These are phyloP conservation scores for Neonothopanus nambi DNA, from an alignment of 1,284 basidiomycete genomes.

Conservation along the genomic window DNA sequence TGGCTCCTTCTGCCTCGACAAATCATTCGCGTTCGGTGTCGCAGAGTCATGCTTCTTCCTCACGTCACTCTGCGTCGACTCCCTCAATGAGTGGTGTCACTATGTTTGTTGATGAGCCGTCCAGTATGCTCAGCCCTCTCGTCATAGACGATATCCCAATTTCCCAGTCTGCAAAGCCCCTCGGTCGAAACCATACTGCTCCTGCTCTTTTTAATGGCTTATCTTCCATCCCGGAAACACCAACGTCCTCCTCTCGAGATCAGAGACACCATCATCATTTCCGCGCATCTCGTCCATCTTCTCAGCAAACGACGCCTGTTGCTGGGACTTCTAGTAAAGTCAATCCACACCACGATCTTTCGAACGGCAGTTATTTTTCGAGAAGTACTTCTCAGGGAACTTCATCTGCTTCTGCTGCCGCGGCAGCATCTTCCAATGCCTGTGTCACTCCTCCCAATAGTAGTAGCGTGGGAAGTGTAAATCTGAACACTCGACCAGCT, in stretches of 20 bases:
- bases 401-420: conserved; percentile 6
- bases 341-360: too few species aligned
- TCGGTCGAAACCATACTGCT: conserved; percentile 31
- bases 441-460: conserved; percentile 1
- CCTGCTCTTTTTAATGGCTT: conserved; percentile 33
- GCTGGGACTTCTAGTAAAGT: too few species aligned
- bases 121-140: conserved; percentile 54
- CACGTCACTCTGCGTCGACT: conserved; percentile 13
- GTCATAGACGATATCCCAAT: conserved; percentile 37
- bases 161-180: conserved; percentile 28
- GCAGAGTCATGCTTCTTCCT: conserved; percentile 14
- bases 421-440: neutral
- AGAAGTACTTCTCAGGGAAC: neutral
- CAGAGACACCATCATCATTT: neutral
- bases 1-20: neutral
- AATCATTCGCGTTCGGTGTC: neutral
- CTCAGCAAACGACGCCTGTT: neutral
- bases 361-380: neutral
- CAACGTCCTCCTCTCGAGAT: neutral
- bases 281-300: neutral
- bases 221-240: conserved; percentile 33
- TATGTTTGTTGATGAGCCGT: conserved; percentile 55
- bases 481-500: conserved; percentile 1
- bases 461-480: neutral
- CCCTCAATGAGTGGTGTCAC: conserved; percentile 30